These are phyloP conservation scores for Torulaspora indica DNA, from an alignment of 805 yeast species.

Conservation along the genomic window DNA sequence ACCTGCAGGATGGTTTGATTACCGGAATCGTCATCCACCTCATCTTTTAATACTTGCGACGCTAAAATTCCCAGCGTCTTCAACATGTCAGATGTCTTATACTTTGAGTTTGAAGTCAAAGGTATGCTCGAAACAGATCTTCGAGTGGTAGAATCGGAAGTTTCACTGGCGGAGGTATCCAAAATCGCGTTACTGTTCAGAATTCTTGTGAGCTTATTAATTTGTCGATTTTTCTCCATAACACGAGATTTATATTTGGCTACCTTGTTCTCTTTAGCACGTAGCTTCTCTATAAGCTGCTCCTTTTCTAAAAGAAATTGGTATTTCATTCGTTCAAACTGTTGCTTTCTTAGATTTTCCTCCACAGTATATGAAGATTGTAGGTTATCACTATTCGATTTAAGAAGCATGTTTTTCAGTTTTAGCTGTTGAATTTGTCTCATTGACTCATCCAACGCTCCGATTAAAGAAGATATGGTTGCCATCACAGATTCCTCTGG, in stretches of 20 bases:
- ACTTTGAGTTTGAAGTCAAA: conserved; percentile 5
- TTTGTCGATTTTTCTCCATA: conserved; percentile 43
- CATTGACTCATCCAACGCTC: conserved; percentile 25
- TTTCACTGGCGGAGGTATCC: conserved; percentile 4
- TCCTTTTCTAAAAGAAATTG: conserved; percentile 34
- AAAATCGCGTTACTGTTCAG: conserved; percentile 25
- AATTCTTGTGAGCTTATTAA: conserved; percentile 38
- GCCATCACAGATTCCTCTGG: conserved; percentile 4
- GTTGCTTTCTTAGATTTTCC: conserved; percentile 37
- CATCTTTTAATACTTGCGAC: conserved; percentile 46
- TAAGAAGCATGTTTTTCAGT: conserved; percentile 39
- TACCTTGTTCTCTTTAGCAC: conserved; percentile 41
- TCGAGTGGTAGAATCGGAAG: conserved; percentile 5
- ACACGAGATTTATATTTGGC: conserved; percentile 44
- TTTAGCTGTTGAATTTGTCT: conserved; percentile 36
- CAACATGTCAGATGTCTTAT: conserved; percentile 34
- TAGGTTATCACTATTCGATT: conserved; percentile 25
- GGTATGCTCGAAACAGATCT: conserved; percentile 6
- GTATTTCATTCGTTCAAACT: conserved; percentile 33
- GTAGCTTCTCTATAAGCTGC: conserved; percentile 38
- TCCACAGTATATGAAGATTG: conserved; percentile 31
- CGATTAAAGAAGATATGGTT: conserved; percentile 20
- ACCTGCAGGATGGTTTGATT: conserved; percentile 15
- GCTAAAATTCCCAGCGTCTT: conserved; percentile 53
- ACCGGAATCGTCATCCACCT: conserved; percentile 20